Percentiles rank a stretch among this genome's conserved stretches.
These are phyloP conservation scores for Fragilaria radians DNA, from an alignment of 108 stramenopile species.

Conservation along the genomic window DNA sequence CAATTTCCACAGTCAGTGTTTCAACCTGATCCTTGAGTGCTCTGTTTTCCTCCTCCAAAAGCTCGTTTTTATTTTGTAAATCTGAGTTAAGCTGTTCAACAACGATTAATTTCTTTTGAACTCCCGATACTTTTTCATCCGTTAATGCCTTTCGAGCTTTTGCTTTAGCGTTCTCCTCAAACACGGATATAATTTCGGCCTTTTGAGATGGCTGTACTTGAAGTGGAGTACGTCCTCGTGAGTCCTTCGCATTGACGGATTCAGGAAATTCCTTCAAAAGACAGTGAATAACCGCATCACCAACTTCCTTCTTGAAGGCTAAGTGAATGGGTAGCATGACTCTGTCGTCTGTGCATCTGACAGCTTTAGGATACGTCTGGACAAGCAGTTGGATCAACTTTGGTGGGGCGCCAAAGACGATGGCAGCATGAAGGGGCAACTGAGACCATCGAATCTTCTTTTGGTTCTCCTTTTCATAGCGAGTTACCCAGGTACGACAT, in stretches of 20 bases:
- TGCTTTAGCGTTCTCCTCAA: neutral
- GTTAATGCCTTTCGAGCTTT: neutral
- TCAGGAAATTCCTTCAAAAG: slow-evolving; percentile 51
- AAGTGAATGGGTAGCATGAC: slow-evolving; percentile 49
- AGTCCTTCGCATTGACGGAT: slow-evolving; percentile 44
- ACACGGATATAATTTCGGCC: neutral
- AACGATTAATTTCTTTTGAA: neutral
- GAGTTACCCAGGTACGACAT: slow-evolving; percentile 72
- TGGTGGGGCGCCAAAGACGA: slow-evolving; percentile 37
- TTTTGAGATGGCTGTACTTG: neutral
- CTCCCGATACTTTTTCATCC: neutral
- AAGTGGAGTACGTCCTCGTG: slow-evolving; percentile 19
- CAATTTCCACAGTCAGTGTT: neutral
- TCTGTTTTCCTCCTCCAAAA: slow-evolving; percentile 2
- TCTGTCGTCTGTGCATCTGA: slow-evolving; percentile 42
- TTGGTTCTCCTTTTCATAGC: slow-evolving; percentile 25
- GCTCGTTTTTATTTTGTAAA: neutral
- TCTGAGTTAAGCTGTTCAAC: neutral
- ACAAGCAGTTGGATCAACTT: slow-evolving; percentile 27
- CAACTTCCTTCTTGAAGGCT: slow-evolving; percentile 30
- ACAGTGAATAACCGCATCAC: slow-evolving; percentile 35
- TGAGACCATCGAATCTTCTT: slow-evolving; percentile 38
- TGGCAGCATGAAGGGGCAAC: slow-evolving; percentile 48
- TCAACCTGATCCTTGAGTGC: neutral
- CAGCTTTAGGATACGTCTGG: slow-evolving; percentile 33